A percentile compares a stretch with the other conserved stretches of the same genome.
These are phyloP conservation scores for Amniculicola lignicola DNA, from an alignment of 495 filamentous ascomycete species.

Conservation along the genomic window DNA sequence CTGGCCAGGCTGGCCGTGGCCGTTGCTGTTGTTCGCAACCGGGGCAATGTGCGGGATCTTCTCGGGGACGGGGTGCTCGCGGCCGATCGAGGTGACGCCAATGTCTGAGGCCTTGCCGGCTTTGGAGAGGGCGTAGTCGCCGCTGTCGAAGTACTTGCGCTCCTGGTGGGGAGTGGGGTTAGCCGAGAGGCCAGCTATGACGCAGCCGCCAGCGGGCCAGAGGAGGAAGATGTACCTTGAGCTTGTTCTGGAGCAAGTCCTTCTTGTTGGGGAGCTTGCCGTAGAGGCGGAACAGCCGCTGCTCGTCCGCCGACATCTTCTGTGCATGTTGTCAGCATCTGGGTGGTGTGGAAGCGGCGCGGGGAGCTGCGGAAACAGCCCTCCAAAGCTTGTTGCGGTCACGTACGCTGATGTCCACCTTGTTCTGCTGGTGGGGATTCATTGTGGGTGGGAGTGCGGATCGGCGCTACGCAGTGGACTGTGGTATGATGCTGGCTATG, in stretches of 20 bases:
- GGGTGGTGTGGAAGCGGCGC: not conserved
- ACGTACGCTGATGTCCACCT: conserved; percentile 89
- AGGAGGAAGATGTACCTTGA: conserved; percentile 56
- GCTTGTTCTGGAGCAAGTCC: conserved; percentile 95
- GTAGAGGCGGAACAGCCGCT: conserved; percentile 91
- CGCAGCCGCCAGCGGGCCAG: not conserved
- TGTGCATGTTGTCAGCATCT: conserved; percentile 42
- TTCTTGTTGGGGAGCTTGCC: conserved; percentile 95
- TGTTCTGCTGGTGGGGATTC: conserved; percentile 96
- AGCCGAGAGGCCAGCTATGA: conserved; percentile 16
- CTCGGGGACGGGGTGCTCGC: conserved; percentile 90
- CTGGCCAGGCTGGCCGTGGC: conserved; percentile 48
- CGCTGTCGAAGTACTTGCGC: conserved; percentile 98
- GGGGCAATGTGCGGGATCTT: conserved; percentile 91
- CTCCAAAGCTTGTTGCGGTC: conserved; percentile 10
- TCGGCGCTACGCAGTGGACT: conserved; percentile 4
- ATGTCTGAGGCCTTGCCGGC: conserved; percentile 94
- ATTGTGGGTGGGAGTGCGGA: conserved; percentile 52
- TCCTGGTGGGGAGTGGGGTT: conserved; percentile 54
- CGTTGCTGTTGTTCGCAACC: conserved; percentile 45
- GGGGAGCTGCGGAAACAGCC: not conserved
- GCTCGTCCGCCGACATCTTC: conserved; percentile 87
- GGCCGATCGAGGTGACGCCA: conserved; percentile 88
- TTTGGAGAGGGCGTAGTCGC: conserved; percentile 97
- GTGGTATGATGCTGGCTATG: conserved; percentile 7